phyloP scores from a whole-genome alignment of 129 eudicot species.

The Centella asiatica region DNA sequence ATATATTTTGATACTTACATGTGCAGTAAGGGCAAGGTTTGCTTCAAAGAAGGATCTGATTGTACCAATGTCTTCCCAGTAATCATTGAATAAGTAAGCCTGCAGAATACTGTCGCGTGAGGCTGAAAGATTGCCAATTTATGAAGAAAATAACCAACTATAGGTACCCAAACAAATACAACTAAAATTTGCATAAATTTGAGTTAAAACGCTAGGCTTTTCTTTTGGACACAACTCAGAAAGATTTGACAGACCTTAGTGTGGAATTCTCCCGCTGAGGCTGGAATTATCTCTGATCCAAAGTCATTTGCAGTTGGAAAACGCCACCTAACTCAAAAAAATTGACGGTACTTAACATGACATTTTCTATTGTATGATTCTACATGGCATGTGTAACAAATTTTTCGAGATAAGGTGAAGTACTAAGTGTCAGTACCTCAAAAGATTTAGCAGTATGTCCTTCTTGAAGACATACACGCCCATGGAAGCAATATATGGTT shows the following conservation, averaged over 20 bases:
- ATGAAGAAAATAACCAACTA: neutral
- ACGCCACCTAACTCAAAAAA: slow-evolving; percentile 69
- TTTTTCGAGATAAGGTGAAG: neutral
- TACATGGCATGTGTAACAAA: neutral
- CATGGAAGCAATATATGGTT: slow-evolving; percentile 97
- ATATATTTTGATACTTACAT: slow-evolving; percentile 45
- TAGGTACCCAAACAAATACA: neutral
- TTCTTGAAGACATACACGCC: slow-evolving; percentile 90
- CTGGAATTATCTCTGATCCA: slow-evolving; percentile 97
- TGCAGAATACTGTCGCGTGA: slow-evolving; percentile 23
- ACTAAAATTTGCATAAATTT: no score
- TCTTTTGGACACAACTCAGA: neutral
- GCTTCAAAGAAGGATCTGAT: slow-evolving; percentile 94
- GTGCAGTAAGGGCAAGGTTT: slow-evolving; percentile 90
- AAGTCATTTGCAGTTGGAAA: slow-evolving; percentile 97
- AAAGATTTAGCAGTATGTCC: slow-evolving; percentile 74
- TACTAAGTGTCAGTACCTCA: slow-evolving; percentile 41
- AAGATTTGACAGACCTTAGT: slow-evolving; percentile 40
- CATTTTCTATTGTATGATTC: neutral
- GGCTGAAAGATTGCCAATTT: neutral
- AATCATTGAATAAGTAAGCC: slow-evolving; percentile 91
- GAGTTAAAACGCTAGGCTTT: no score
- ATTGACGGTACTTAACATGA: neutral
- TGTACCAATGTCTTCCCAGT: slow-evolving; percentile 99
- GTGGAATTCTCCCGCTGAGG: slow-evolving; percentile 68